Evolutionary conservation across 805 yeast species (phyloP).

Genomic region (Myxozyma neotropica): DNA sequence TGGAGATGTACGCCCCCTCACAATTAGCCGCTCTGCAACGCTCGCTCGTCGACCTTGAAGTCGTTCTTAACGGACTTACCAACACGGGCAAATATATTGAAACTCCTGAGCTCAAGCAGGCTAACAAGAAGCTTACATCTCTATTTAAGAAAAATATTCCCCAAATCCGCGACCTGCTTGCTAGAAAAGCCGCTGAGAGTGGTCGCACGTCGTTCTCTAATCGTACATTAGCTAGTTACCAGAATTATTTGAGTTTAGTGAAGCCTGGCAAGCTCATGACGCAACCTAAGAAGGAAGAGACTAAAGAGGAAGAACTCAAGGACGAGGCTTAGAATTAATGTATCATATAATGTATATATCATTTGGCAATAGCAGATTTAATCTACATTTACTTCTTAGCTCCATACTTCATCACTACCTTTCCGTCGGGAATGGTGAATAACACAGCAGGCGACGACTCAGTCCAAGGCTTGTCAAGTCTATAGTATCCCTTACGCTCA

Average conservation of each 20-base stretch:
- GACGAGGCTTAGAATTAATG: neutral
- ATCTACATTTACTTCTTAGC: conserved; percentile 52
- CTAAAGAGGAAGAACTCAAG: neutral
- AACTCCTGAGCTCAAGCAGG: neutral
- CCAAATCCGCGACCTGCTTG: neutral
- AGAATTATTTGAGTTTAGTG: neutral
- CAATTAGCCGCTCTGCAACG: neutral
- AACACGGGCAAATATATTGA: neutral
- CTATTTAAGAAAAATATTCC: neutral
- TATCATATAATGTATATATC: conserved; percentile 13
- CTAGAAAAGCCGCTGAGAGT: neutral
- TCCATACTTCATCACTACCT: conserved; percentile 74
- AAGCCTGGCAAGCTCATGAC: neutral
- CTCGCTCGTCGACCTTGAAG: neutral
- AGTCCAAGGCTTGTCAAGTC: conserved; percentile 62
- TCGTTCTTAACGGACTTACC: neutral
- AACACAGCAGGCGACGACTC: conserved; percentile 70
- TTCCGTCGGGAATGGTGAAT: conserved; percentile 96
- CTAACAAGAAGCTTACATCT: neutral
- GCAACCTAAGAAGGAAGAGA: neutral
- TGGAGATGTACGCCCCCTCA: neutral
- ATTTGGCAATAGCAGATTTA: neutral
- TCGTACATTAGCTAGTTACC: conserved; percentile 6
- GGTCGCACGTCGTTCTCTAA: conserved; percentile 9
- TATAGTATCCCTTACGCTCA: conserved; percentile 95